These are phyloP conservation scores for Coccinonectria pachysandricola DNA, from an alignment of 2,329 filamentous ascomycete genomes.

Conservation along the genomic window DNA sequence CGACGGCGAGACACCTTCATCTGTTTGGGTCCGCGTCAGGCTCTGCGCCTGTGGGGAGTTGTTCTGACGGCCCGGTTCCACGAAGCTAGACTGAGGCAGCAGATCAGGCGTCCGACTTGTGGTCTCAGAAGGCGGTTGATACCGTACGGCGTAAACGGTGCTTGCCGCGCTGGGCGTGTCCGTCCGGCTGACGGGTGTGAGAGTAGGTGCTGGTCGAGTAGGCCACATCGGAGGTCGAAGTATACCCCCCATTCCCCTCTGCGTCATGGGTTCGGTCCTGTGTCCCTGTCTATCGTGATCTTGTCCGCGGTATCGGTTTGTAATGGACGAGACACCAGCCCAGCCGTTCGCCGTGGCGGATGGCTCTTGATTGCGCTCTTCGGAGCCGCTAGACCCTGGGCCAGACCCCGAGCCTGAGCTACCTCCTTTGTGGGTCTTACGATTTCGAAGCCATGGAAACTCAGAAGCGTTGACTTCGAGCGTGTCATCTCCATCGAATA, in stretches of 20 bases:
- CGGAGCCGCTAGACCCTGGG: slow-evolving; percentile 7
- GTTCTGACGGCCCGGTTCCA: slow-evolving; percentile 26
- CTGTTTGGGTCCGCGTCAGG: too few species aligned
- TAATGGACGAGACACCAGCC: slow-evolving; percentile 18
- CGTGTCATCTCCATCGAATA: slow-evolving; percentile 93
- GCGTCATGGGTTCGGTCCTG: slow-evolving; percentile 15
- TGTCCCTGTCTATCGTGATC: slow-evolving; percentile 9
- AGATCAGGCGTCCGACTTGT: slow-evolving; percentile 36
- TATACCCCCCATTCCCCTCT: slow-evolving; percentile 24
- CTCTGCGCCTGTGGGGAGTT: slow-evolving; percentile 21
- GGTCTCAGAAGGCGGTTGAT: slow-evolving; percentile 46
- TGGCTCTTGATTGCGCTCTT: slow-evolving; percentile 8
- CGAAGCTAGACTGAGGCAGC: slow-evolving; percentile 16
- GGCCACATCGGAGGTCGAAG: slow-evolving; percentile 45
- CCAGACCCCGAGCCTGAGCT: slow-evolving; percentile 9
- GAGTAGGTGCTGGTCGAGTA: slow-evolving; percentile 41
- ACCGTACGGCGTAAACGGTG: slow-evolving; percentile 53
- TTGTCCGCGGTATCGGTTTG: slow-evolving; percentile 17
- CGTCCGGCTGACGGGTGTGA: slow-evolving; percentile 49
- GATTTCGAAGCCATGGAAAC: slow-evolving; percentile 34
- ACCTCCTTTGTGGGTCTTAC: slow-evolving; percentile 25
- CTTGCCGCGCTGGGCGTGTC: slow-evolving; percentile 55
- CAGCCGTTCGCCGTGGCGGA: slow-evolving; percentile 15
- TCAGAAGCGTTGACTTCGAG: slow-evolving; percentile 52
- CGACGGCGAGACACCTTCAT: slow-evolving; percentile 17